Percentiles rank a stretch among this genome's conserved stretches.
Conservation (phyloP, 176 grass and related monocot species). For the Rhynchospora tenuis region DNA sequence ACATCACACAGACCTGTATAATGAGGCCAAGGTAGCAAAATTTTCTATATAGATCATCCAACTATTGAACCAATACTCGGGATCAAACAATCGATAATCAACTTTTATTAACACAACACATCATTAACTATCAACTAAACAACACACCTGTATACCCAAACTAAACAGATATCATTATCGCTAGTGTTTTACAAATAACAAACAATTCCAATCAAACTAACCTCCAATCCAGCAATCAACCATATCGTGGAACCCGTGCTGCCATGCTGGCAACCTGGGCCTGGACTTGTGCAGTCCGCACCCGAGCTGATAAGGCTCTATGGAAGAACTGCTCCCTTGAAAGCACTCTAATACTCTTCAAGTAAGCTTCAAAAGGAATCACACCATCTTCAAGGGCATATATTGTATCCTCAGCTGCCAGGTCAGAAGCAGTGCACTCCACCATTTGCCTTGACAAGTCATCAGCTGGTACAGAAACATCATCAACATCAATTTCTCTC, state of each 20-base stretch:
- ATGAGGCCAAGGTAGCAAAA: not conserved
- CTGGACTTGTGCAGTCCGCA: constrained; percentile 48
- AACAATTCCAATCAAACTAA: constrained; percentile 7
- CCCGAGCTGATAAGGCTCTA: constrained; percentile 48
- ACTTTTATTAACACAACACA: constrained; percentile 25
- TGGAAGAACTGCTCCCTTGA: constrained; percentile 78
- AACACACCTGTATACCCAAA: constrained; percentile 12
- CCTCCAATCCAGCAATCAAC: constrained; percentile 29
- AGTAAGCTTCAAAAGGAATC: constrained; percentile 56
- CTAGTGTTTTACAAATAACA: not conserved
- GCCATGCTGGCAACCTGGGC: constrained; percentile 63
- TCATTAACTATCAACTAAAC: constrained; percentile 11
- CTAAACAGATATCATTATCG: constrained; percentile 2
- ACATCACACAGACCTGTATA: not conserved
- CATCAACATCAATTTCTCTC: constrained; percentile 31
- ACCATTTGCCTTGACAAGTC: constrained; percentile 71
- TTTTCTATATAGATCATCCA: not conserved
- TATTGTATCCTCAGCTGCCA: constrained; percentile 65
- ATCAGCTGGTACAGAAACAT: constrained; percentile 35
- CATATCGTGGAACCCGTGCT: constrained; percentile 34
- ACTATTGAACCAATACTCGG: not conserved
- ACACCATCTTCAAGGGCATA: constrained; percentile 70
- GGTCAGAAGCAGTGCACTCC: constrained; percentile 57
- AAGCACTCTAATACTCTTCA: constrained; percentile 56
- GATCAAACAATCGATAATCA: constrained; percentile 12